Evolutionary conservation across 2,329 filamentous ascomycete species (phyloP), one percentile per base, ranked within the genome.

Genomic region (Apiospora pterosperma): DNA sequence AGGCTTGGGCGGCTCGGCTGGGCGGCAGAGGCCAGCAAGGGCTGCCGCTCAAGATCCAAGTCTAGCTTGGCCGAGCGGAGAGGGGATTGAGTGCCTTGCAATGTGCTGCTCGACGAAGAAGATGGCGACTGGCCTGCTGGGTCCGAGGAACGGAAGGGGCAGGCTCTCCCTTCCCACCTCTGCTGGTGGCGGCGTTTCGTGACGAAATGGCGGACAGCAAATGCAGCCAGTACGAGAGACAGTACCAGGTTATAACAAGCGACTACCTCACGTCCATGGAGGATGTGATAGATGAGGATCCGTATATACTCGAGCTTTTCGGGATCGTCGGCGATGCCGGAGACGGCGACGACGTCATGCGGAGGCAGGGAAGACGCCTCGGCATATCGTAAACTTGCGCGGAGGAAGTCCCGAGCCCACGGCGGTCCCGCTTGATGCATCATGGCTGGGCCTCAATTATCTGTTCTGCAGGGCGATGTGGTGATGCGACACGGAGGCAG

Each of bases 101-200:
- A 48, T 4, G 75, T 76, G 63, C 74, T 78, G 64, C 76, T 77
- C 4, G 75, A 77, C 12, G 76, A 77, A 1, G 75, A 76, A 1
- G 70, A 75, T 6, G 65, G 62, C 31, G 66, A 65, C 11, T 62
- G 63, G 36, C 67, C 62, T 34, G 62, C 23, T 34, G 36, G 63
- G 52, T 62, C 31, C 31, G 48, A 7, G 61, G 36, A 44, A 36
- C 55, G 36, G 25, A 36, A n/a, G 55, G 25, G 19, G 59, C 28
- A 5, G 62, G 25, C 7, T 62, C 64, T 61, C 64, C 48, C 52
- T n/a, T 62, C 16, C 48, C 52, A 28, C 36, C 60, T 28, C 28
- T 21, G 28, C 23, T 42, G 38, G 39, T 62, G 36, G 34, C 55
- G 52, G n/a, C 55, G 55, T 19, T 36, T 60, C 31, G 42, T 34